Percentiles rank a stretch among this genome's conserved stretches.
Conservation (phyloP, 331 rosid species). For the Saraca asoca region DNA sequence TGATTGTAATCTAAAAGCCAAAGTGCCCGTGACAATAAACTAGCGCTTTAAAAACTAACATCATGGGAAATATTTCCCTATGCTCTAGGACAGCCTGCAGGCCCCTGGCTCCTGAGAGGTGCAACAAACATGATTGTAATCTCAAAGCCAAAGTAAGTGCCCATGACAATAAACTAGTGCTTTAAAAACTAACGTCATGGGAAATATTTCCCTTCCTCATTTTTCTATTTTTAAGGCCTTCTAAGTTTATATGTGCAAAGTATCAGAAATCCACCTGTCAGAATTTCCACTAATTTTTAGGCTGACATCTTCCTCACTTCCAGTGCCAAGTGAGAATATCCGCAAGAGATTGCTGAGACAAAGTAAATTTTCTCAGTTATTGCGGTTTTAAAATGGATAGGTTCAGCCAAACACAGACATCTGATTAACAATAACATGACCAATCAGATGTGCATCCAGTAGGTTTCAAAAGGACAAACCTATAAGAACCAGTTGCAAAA, state of each 20-base stretch:
- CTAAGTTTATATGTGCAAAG: not conserved
- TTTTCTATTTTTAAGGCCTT: not conserved
- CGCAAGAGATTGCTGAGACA: slow-evolving; percentile 59
- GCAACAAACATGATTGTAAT: not conserved
- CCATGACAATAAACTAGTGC: not conserved
- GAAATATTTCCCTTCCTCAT: not conserved
- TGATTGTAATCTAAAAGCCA: not conserved
- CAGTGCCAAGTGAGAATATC: slow-evolving; percentile 48
- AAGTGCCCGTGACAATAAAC: not conserved
- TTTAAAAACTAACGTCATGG: too few species aligned
- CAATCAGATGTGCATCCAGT: slow-evolving; percentile 19
- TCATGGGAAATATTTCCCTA: not conserved
- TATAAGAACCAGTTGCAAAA: slow-evolving; percentile 68
- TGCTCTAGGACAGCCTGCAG: too few species aligned
- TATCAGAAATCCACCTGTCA: slow-evolving; percentile 41
- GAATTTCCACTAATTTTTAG: slow-evolving; percentile 53
- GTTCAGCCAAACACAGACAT: slow-evolving; percentile 20
- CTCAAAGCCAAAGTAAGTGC: not conserved
- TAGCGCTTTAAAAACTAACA: too few species aligned
- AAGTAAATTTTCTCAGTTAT: slow-evolving; percentile 19
- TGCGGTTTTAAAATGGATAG: slow-evolving; percentile 1
- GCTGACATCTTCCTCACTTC: slow-evolving; percentile 50
- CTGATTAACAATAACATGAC: not conserved
- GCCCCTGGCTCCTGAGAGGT: too few species aligned
- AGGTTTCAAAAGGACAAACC: slow-evolving; percentile 43